Conservation (phyloP, 192 early-diverging fungal genomes). For the Linnemannia schmuckeri region DNA sequence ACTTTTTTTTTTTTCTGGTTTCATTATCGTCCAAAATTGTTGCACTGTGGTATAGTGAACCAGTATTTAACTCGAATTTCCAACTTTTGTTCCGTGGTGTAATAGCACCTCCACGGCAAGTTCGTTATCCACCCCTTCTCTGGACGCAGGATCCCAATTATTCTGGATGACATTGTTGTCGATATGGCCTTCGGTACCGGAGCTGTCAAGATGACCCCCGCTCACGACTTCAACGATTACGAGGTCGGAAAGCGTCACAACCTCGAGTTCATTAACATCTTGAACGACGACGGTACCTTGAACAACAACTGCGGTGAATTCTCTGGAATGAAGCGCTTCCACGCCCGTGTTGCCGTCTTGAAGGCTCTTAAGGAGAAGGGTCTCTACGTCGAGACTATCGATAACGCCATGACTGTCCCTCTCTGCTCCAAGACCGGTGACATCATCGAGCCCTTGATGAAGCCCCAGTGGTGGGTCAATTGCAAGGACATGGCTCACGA, state of each 20-base stretch:
- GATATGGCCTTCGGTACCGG: conserved; percentile 97
- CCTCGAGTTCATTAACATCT: conserved; percentile 95
- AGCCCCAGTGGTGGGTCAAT: conserved; percentile 99
- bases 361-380: conserved; percentile 91
- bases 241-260: conserved; percentile 95
- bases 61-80: not conserved
- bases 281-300: conserved; percentile 96
- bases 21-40: not conserved
- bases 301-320: conserved; percentile 94
- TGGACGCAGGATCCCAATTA: conserved; percentile 90
- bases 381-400: conserved; percentile 85
- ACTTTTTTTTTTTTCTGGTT: not conserved
- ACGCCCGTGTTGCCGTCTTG: conserved; percentile 89
- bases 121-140: conserved; percentile 95
- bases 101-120: conserved; percentile 91
- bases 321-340: conserved; percentile 92
- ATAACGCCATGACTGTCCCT: conserved; percentile 96
- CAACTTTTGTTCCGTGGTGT: not conserved
- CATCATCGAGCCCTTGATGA: conserved; percentile 97
- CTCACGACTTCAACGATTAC: conserved; percentile 98
- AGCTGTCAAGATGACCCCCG: conserved; percentile 99
- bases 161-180: conserved; percentile 87
- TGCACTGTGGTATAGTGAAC: no score
- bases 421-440: conserved; percentile 91
- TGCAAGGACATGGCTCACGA: conserved; percentile 89